Evolutionary conservation across 768 basidiomycete species (phyloP).

Genomic region (Hypsizygus marmoreus): DNA sequence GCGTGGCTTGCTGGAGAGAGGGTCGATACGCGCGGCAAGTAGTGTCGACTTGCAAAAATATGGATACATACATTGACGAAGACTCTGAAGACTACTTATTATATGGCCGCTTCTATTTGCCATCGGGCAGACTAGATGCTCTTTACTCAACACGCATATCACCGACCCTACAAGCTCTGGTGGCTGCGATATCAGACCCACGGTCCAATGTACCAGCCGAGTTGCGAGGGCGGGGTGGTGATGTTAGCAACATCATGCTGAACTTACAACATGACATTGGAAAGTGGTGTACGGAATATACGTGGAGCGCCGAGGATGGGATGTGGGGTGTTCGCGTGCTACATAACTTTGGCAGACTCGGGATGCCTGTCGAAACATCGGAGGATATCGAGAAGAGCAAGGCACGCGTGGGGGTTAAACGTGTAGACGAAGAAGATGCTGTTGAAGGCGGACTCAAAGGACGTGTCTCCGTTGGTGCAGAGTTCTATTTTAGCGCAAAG

Average conservation of each 20-base stretch:
- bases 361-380: constrained; percentile 32
- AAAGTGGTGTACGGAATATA: constrained; percentile 91
- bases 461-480: constrained; percentile 88
- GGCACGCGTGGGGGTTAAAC: constrained; percentile 50
- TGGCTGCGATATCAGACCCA: constrained; percentile 86
- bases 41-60: constrained; percentile 10
- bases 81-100: constrained; percentile 79
- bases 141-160: constrained; percentile 83
- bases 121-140: constrained; percentile 86
- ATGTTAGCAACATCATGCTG: constrained; percentile 74
- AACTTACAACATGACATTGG: constrained; percentile 92
- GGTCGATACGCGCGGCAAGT: constrained; percentile 73
- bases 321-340: constrained; percentile 90
- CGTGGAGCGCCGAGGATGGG: constrained; percentile 90
- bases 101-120: constrained; percentile 90
- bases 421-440: constrained; percentile 95
- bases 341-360: constrained; percentile 87
- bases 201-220: constrained; percentile 50
- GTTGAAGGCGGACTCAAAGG: constrained; percentile 91
- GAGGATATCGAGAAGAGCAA: constrained; percentile 30
- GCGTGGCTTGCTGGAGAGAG: constrained; percentile 82
- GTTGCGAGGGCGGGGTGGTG: constrained; percentile 44
- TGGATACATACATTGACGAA: constrained; percentile 11
- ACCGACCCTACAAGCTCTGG: constrained; percentile 76
- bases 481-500: constrained; percentile 91